Conservation (phyloP, 306 rosid species). For the Dalbergia cochinchinensis region DNA sequence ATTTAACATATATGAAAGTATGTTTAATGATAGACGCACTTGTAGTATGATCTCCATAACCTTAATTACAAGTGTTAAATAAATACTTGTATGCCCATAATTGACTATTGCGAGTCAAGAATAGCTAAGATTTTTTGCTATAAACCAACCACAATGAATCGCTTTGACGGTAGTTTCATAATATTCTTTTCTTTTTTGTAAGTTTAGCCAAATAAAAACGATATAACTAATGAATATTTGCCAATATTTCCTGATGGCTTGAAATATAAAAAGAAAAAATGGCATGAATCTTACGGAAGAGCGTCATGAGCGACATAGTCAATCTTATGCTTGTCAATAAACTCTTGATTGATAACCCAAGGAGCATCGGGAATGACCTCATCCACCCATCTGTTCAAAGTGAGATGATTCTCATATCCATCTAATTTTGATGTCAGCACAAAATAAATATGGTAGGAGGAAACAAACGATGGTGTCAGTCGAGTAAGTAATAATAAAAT, state of each 20-base stretch:
- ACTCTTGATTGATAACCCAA: conserved; percentile 66
- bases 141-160: background rate
- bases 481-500: too few relatives aligned
- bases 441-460: background rate
- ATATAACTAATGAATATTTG: background rate
- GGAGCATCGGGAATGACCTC: conserved; percentile 77
- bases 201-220: too few relatives aligned
- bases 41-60: too few relatives aligned
- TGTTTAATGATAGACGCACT: too few relatives aligned
- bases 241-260: too few relatives aligned
- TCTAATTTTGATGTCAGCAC: background rate
- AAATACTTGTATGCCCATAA: too few relatives aligned
- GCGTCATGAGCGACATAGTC: conserved; percentile 84
- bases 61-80: too few relatives aligned
- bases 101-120: background rate
- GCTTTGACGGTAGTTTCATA: too few relatives aligned
- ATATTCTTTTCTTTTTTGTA: too few relatives aligned
- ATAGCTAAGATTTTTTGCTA: too few relatives aligned
- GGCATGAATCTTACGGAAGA: conserved; percentile 67
- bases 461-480: background rate
- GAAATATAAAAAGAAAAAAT: background rate
- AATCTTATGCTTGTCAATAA: conserved; percentile 72
- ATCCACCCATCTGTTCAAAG: conserved; percentile 43
- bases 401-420: background rate
- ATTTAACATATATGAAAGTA: too few relatives aligned